Evolutionary conservation across 345 rosid genomes (phyloP).

Genomic region (Populus pruinosa): DNA sequence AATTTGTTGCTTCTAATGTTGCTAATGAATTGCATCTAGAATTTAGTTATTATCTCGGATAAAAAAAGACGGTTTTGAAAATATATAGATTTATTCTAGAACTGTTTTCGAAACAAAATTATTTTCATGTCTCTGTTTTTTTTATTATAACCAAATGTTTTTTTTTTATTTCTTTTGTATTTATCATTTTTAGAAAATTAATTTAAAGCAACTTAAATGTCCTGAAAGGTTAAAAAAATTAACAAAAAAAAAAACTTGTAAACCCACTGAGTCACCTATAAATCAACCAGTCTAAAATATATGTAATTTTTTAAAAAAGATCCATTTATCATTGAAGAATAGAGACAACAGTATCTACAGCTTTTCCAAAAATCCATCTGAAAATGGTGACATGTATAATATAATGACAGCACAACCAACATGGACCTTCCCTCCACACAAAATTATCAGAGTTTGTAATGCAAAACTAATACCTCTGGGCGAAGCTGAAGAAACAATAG

Average conservation of each 20-base stretch:
- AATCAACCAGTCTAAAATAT: not conserved
- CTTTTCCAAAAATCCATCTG: no score
- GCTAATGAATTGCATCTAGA: conserved; percentile 3
- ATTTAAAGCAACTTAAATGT: not conserved
- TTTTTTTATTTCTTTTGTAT: no score
- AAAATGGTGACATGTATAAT: not conserved
- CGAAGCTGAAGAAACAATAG: conserved; percentile 41
- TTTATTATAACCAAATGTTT: no score
- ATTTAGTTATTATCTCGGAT: no score
- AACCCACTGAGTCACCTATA: not conserved
- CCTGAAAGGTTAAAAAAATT: not conserved
- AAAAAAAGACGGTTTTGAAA: no score
- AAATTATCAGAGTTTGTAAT: not conserved
- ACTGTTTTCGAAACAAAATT: no score
- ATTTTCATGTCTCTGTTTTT: no score
- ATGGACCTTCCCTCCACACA: not conserved
- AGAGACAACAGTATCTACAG: not conserved
- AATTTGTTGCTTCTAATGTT: conserved; percentile 14
- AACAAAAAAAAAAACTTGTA: not conserved
- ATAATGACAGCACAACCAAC: not conserved
- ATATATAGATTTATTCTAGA: no score
- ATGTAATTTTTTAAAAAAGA: not conserved
- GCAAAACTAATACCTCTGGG: conserved; percentile 52
- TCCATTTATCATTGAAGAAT: not conserved
- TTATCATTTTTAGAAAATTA: no score